phyloP scores from a whole-genome alignment of 345 rosid genomes.

The Citropsis articulata region DNA sequence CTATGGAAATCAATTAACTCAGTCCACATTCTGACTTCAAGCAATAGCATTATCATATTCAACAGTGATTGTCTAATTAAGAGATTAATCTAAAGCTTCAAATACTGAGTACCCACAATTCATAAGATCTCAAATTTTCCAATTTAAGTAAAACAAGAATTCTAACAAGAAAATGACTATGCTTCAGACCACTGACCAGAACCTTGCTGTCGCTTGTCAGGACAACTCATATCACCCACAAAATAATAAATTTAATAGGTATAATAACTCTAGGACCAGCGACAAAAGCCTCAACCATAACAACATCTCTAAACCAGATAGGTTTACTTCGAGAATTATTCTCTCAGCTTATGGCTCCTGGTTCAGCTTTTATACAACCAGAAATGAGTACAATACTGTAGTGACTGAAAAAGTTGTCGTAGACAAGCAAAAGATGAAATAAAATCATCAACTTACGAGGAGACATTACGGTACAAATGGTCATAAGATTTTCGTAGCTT shows the following conservation, averaged over 20 bases:
- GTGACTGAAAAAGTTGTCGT: slow-evolving; percentile 5
- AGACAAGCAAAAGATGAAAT: slow-evolving; percentile 13
- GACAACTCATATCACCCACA: not conserved
- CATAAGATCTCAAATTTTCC: not conserved
- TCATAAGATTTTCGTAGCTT: slow-evolving; percentile 94
- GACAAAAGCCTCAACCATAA: not conserved
- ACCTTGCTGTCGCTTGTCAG: not conserved
- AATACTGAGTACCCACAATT: not conserved
- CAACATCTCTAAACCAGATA: not conserved
- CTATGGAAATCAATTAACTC: not conserved
- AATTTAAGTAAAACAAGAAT: not conserved
- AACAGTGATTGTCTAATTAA: not conserved
- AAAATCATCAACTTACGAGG: slow-evolving; percentile 63
- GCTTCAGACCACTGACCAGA: not conserved
- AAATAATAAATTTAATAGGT: not conserved
- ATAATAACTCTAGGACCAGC: not conserved
- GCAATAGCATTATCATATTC: not conserved
- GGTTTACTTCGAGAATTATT: not conserved
- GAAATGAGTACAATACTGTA: not conserved
- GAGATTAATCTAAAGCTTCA: not conserved
- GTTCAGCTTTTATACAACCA: not conserved
- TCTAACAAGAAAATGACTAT: not conserved
- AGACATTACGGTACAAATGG: slow-evolving; percentile 81
- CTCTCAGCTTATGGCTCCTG: not conserved
- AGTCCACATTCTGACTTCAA: not conserved